Conservation (phyloP, 108 stramenopile species). For the Skeletonema marinoi region DNA sequence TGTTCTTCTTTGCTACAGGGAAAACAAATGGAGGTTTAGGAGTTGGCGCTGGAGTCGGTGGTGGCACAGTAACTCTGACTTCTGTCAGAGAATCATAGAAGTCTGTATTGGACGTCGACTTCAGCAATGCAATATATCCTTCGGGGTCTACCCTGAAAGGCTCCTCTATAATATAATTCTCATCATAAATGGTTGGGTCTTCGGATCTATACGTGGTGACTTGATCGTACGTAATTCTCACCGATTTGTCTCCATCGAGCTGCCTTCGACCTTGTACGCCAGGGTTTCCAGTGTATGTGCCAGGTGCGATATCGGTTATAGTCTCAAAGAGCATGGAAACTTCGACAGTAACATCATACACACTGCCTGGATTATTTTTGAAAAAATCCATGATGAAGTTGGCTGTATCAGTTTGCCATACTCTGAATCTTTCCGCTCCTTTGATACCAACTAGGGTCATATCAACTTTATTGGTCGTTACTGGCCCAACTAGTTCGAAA, state of each 20-base stretch:
- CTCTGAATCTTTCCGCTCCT: not conserved
- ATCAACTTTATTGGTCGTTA: not conserved
- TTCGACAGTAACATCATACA: not conserved
- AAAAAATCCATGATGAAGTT: not conserved
- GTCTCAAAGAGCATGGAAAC: not conserved
- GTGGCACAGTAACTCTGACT: not conserved
- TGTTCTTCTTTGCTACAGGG: not conserved
- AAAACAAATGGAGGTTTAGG: not conserved
- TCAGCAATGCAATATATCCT: not conserved
- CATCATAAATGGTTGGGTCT: not conserved
- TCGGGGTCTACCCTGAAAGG: not conserved
- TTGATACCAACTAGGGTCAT: not conserved
- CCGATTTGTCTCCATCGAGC: not conserved
- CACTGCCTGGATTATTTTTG: not conserved
- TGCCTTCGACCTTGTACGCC: not conserved
- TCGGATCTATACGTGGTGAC: constrained; percentile 1
- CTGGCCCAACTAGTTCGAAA: not conserved
- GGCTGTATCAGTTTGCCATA: not conserved
- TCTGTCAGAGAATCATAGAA: not conserved
- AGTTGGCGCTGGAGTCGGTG: not conserved
- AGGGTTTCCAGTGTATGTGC: not conserved
- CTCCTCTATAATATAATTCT: not conserved
- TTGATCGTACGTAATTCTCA: constrained; percentile 26
- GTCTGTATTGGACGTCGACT: not conserved
- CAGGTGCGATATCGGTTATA: not conserved